phyloP scores from a whole-genome alignment of 129 eudicot genomes.

The Saposhnikovia divaricata region DNA sequence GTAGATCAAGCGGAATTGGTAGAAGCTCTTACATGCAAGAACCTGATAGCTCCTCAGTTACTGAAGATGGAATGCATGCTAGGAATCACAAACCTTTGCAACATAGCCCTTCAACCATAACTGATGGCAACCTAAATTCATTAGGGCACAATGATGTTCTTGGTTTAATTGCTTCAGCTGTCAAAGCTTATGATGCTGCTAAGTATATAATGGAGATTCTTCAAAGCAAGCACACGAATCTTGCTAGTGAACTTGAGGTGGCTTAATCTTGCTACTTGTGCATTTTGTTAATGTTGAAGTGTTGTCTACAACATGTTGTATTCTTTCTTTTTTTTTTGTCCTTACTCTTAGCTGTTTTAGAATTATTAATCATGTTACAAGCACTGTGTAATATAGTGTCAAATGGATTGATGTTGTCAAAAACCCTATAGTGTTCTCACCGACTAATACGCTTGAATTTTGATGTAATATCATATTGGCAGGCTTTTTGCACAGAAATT shows the following conservation, averaged over 20 bases:
- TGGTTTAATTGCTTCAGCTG: slow-evolving; percentile 43
- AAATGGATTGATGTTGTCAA: not conserved
- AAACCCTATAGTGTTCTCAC: not conserved
- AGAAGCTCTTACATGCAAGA: slow-evolving; percentile 68
- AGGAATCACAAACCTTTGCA: slow-evolving; percentile 50
- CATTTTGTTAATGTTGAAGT: not conserved
- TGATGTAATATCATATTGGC: slow-evolving; percentile 8
- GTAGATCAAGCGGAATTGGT: slow-evolving; percentile 49
- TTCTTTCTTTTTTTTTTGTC: not conserved
- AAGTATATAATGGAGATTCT: slow-evolving; percentile 60
- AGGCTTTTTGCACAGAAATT: slow-evolving; percentile 54
- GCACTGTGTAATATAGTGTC: not conserved
- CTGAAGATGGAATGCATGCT: slow-evolving; percentile 30
- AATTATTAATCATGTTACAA: not conserved
- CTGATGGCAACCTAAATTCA: slow-evolving; percentile 61
- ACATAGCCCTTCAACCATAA: slow-evolving; percentile 44
- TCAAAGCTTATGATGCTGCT: slow-evolving; percentile 57
- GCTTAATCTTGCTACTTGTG: not conserved
- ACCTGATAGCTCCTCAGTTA: slow-evolving; percentile 54
- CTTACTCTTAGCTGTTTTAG: not conserved
- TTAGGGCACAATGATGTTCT: slow-evolving; percentile 63
- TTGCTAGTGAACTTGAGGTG: slow-evolving; percentile 65
- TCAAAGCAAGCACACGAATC: slow-evolving; percentile 48
- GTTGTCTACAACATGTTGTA: not conserved
- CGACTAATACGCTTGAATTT: not conserved